Base-by-base conservation (phyloP, 805 yeast genomes). In the Suhomyces sp. region DNA sequence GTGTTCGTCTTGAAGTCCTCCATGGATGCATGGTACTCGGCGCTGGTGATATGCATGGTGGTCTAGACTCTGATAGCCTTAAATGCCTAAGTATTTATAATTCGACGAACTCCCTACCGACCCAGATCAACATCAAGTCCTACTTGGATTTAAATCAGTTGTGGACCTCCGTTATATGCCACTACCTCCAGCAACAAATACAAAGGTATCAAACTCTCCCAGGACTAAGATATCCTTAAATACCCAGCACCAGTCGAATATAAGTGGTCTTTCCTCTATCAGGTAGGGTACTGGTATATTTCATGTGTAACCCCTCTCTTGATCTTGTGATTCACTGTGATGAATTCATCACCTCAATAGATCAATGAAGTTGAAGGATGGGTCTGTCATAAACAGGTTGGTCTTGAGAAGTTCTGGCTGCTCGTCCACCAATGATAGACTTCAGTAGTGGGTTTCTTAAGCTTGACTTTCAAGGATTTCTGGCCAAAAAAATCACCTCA, bases 171-270 rank as follows among this genome's bases (percentile, higher is more conserved):
- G n/a, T n/a, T n/a, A n/a, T n/a, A 84, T 65, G 34, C 91, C 93
- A 36, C 77, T 78, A 19, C 91, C 91, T 31, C 88, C 88, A 6
- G 88, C 82, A 15, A 83, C 43, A 28, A 81, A 68, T 5, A 81
- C 66, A 6, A 79, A 72, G 38, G 74, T 70, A 33, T 77, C 73
- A 46, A 71, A 81, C 28, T 64, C n/a, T n/a, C n/a, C n/a, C n/a
- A n/a, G n/a, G n/a, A n/a, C n/a, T n/a, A n/a, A n/a, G n/a, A n/a
- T n/a, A n/a, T n/a, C n/a, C 14, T 5, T 6, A 19, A 12, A 4
- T 23, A 18, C 9, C 10, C 17, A 8, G 11, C n/a, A 12, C 14
- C 8, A 18, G 31, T 7, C 19, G 16, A 7, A 28, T 12, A 3
- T 13, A 1, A 5, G 52, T 35, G 4, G 54, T 31, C 22, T 50